These are phyloP conservation scores for Colletotrichum tabaci DNA, from an alignment of 2,329 filamentous ascomycete species.

Conservation along the genomic window DNA sequence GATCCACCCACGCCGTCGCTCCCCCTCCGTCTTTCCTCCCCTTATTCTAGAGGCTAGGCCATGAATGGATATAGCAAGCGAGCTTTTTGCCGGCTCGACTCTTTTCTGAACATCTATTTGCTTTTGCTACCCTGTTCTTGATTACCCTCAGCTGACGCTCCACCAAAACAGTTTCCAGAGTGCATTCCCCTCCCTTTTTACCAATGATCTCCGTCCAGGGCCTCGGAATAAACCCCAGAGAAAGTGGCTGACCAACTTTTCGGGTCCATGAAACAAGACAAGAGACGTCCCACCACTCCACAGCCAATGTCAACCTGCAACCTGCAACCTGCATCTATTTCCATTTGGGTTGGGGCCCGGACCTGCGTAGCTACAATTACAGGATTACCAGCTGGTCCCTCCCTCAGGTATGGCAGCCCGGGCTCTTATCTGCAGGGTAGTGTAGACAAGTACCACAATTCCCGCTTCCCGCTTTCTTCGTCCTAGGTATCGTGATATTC, in stretches of 20 bases:
- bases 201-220: constrained; percentile 26
- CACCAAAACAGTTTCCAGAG: not conserved
- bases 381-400: not conserved
- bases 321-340: not conserved
- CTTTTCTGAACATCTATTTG: not conserved
- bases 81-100: not conserved
- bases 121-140: not conserved
- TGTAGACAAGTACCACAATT: not conserved
- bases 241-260: constrained; percentile 6
- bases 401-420: not conserved
- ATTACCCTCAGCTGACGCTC: constrained; percentile 6
- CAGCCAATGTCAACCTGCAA: too few relatives aligned
- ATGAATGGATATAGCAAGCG: constrained; percentile 32
- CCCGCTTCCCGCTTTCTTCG: not conserved
- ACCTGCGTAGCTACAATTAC: not conserved
- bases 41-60: constrained; percentile 14
- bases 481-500: not conserved
- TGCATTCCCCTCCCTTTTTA: not conserved
- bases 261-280: constrained; percentile 25
- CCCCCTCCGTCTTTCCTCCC: not conserved
- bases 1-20: not conserved
- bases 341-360: not conserved
- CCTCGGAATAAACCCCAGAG: not conserved
- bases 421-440: not conserved
- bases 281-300: not conserved